Evolutionary conservation across 2,329 filamentous ascomycete species (phyloP).

Genomic region (Graphium sp.): DNA sequence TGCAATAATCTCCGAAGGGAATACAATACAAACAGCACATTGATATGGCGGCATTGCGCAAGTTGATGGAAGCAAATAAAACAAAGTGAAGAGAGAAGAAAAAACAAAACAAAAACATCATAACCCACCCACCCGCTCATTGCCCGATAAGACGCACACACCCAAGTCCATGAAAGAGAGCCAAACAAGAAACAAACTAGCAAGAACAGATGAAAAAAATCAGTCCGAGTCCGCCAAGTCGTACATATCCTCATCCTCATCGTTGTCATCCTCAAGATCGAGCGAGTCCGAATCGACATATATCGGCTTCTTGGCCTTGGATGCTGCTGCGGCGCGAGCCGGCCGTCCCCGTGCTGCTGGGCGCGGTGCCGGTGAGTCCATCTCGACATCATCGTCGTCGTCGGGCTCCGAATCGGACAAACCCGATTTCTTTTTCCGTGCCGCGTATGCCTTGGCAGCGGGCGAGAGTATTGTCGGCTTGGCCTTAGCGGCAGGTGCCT

Average conservation of each 20-base stretch:
- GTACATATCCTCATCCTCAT: constrained; percentile 27
- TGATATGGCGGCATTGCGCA: neutral
- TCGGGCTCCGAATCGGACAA: constrained; percentile 16
- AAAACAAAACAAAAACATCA: constrained; percentile 1
- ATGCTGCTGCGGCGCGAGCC: constrained; percentile 26
- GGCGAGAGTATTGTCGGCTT: constrained; percentile 40
- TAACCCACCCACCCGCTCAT: too few species aligned
- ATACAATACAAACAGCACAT: too few species aligned
- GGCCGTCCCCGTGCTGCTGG: constrained; percentile 21
- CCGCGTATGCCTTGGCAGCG: constrained; percentile 49
- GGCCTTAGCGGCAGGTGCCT: constrained; percentile 37
- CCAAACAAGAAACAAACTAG: neutral
- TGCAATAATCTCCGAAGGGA: too few species aligned
- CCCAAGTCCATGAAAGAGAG: too few species aligned
- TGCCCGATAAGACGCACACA: too few species aligned
- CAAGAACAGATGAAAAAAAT: constrained; percentile 2
- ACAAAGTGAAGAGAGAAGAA: neutral
- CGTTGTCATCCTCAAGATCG: constrained; percentile 19
- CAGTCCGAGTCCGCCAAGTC: constrained; percentile 25
- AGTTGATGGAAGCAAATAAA: neutral
- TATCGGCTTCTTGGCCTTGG: constrained; percentile 16
- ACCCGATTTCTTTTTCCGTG: constrained; percentile 19
- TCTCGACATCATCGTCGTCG: constrained; percentile 12
- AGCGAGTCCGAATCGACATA: constrained; percentile 13
- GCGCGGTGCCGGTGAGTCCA: constrained; percentile 20